These are phyloP conservation scores for Rhynchosporium agropyri DNA, from an alignment of 2,329 filamentous ascomycete species.

Conservation along the genomic window DNA sequence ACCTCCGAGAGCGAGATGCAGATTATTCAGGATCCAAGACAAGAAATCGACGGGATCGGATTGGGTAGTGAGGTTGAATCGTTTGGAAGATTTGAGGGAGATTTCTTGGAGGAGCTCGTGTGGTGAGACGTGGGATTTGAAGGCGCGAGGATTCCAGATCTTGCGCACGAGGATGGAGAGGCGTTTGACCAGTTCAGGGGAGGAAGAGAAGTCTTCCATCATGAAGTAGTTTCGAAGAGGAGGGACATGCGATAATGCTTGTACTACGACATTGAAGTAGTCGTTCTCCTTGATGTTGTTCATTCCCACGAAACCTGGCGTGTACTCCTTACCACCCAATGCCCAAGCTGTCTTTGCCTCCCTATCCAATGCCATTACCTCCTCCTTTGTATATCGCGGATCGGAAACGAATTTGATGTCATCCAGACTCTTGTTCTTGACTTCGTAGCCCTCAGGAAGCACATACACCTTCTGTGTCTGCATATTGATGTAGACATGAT, in stretches of 20 bases:
- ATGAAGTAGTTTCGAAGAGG: constrained; percentile 92
- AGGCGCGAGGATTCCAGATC: constrained; percentile 96
- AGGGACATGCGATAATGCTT: constrained; percentile 85
- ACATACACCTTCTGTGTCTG: constrained; percentile 89
- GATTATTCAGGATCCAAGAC: constrained; percentile 95
- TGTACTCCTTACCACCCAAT: constrained; percentile 80
- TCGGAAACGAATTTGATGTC: constrained; percentile 99
- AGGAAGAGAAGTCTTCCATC: constrained; percentile 75
- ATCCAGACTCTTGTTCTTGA: constrained; percentile 89
- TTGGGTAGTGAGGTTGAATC: constrained; percentile 86
- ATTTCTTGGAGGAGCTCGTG: constrained; percentile 97
- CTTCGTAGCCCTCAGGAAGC: constrained; percentile 94
- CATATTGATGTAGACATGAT: constrained; percentile 99
- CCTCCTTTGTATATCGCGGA: constrained; percentile 77
- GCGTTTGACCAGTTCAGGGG: constrained; percentile 81
- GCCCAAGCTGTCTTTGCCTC: constrained; percentile 69
- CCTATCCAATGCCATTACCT: constrained; percentile 80
- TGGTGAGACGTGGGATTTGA: constrained; percentile 94
- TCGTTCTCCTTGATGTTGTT: constrained; percentile 99
- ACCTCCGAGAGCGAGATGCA: constrained; percentile 89
- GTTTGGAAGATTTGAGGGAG: constrained; percentile 84
- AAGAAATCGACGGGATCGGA: constrained; percentile 96
- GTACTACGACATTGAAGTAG: constrained; percentile 94
- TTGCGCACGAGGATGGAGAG: constrained; percentile 91
- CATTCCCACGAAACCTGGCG: constrained; percentile 95